Conservation (phyloP, 331 rosid genomes). For the Rosa hybrid region DNA sequence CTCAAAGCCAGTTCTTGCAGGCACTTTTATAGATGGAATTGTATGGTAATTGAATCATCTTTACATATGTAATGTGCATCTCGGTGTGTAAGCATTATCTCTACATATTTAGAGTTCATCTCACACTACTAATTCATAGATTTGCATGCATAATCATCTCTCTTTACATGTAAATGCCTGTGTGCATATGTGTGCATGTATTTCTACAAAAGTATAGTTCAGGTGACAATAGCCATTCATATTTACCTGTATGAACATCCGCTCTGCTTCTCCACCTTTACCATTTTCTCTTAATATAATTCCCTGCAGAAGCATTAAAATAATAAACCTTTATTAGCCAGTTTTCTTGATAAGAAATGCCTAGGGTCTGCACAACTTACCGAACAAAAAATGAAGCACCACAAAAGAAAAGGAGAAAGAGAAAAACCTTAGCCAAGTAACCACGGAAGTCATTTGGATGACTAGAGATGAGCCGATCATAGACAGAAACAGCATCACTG, state of each 20-base stretch:
- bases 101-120: background rate
- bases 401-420: background rate
- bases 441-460: slow-evolving; percentile 89
- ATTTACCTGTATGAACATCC: slow-evolving; percentile 95
- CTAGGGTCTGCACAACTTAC: background rate
- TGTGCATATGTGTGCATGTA: background rate
- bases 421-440: slow-evolving; percentile 83
- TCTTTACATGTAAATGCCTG: background rate
- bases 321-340: slow-evolving; percentile 11
- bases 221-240: slow-evolving; percentile 17
- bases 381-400: background rate
- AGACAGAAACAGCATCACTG: slow-evolving; percentile 87
- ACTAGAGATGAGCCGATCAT: slow-evolving; percentile 72
- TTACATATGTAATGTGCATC: background rate
- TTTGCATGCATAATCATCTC: background rate
- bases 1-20: slow-evolving; percentile 4
- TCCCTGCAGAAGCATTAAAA: slow-evolving; percentile 55
- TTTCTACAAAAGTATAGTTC: background rate
- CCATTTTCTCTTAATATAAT: slow-evolving; percentile 82
- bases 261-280: slow-evolving; percentile 84
- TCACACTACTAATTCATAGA: background rate
- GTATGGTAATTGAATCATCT: background rate
- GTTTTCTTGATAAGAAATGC: background rate
- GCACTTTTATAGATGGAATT: background rate
- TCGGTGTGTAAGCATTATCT: background rate